Conservation (phyloP, 2,329 filamentous ascomycete species). For the Aphanoascus verrucosus region DNA sequence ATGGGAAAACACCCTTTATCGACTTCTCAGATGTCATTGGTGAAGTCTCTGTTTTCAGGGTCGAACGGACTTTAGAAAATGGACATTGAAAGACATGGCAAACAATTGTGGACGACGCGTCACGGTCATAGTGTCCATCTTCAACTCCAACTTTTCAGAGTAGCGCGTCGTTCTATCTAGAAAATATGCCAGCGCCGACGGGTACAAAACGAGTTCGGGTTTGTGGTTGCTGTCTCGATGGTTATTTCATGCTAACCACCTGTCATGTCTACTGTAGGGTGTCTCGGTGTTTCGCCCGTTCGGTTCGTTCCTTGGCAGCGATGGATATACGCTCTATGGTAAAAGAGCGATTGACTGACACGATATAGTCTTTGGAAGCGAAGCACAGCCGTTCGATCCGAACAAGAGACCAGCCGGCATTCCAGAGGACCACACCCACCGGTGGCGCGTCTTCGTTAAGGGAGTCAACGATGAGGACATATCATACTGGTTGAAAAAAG, state of each 20-base stretch:
- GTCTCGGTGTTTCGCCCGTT: conserved; percentile 40
- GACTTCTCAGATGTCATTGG: too few species aligned
- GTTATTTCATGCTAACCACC: conserved; percentile 18
- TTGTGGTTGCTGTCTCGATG: conserved; percentile 15
- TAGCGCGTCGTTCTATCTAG: neutral
- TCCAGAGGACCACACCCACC: conserved; percentile 87
- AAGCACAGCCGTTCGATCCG: conserved; percentile 68
- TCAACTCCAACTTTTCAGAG: neutral
- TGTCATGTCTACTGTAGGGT: conserved; percentile 27
- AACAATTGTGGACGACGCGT: too few species aligned
- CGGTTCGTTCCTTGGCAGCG: conserved; percentile 22
- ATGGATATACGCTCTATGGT: neutral
- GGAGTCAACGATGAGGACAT: conserved; percentile 83
- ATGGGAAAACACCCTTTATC: too few species aligned
- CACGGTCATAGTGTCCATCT: neutral
- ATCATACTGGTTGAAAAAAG: conserved; percentile 89
- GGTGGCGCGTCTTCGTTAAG: conserved; percentile 89
- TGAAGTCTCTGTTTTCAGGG: too few species aligned
- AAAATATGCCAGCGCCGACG: conserved; percentile 42
- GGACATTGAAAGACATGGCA: too few species aligned
- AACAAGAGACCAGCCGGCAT: conserved; percentile 62
- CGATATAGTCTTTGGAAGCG: conserved; percentile 65
- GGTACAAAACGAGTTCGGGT: conserved; percentile 46
- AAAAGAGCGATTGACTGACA: neutral
- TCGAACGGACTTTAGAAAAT: too few species aligned